Evolutionary conservation across 2,329 filamentous ascomycete genomes (phyloP), one percentile per base, ranked within the genome.

Genomic region (Paramyrothecium sp.): DNA sequence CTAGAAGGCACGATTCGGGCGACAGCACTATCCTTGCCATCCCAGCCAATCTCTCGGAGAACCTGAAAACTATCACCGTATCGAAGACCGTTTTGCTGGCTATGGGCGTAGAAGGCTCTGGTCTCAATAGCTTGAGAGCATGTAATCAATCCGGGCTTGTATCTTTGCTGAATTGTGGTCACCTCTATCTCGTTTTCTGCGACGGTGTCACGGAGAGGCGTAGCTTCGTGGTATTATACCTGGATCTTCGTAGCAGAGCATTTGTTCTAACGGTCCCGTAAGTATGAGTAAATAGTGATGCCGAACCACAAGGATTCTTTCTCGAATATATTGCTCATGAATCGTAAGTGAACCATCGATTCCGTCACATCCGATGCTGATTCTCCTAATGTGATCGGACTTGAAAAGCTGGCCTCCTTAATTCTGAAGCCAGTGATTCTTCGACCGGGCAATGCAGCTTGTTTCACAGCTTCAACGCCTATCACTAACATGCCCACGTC

Each of bases 401-500:
- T 51, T 13, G 21, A 5, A 26, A 51, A 51, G 17, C 10, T 17
- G 10, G 48, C 48, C 21, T 22, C 48, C 21, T 51, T 51, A 22
- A 51, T 21, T 11, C n/a, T n/a, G n/a, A n/a, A n/a, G n/a, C n/a
- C n/a, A 7, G 21, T 10, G 11, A 56, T 10, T 33, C 57, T 20
- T 11, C 46, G 20, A 34, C 38, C 20, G 19, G 10, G 5, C 41
- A 21, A n/a, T n/a, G n/a, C n/a, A n/a, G n/a, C n/a, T 26, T 55
- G 54, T 17, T 41, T 21, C 5, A 54, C 51, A 1, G 76, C 78
- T 57, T 81, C 78, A 0, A 79, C 57, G 0, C 74, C 78, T 77
- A 84, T 80, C 19, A 77, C 69, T 2, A 82, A 66, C 55, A 75
- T 78, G 76, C 57, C 59, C 0, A 59, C 55, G 1, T 46, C 59